Base-by-base conservation (phyloP, 768 basidiomycete species). In the Mycena amicta region DNA sequence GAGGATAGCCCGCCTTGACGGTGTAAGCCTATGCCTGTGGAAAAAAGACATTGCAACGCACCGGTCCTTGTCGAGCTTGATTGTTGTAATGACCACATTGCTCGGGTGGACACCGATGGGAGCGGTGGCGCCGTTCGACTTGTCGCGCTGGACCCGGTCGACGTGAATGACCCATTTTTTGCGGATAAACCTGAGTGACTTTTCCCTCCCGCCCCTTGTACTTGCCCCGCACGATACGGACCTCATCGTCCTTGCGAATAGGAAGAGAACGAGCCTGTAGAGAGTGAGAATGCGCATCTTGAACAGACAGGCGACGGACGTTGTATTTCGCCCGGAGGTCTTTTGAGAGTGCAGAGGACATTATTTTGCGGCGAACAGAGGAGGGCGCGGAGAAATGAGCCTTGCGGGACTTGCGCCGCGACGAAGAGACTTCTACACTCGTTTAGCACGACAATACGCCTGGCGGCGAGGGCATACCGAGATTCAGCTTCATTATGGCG, bases 191-290 rank as follows among this genome's bases (percentile, higher is more conserved):
- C 78, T 95, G 90, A 59, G 92, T 93, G 62, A 99, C 88, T 81
- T 98, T 98, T 70, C 96, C 96, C 83, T 99, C 96, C 72, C 95
- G 87, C 52, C 97, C 96, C 84, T 97, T 97, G 86, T 97, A 95
- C 76, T 96, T 95, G 56, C 96, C 96, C 64, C 96, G 86, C 60
- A 98, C 92, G 68, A 99, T 94, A 71, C 90, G 82, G 64, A 98
- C 96, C 79, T 98, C 96, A 75, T 99, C 96, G 68, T 98, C 96
- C 76, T 98, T 98, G 72, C 97, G 91, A 70, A 98, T 86, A 55
- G 97, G 94, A 60, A 98, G 78, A 57, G 95, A 93, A 66, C 95
- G 95, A 66, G 87, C 78, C 94, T 96, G 66, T 4, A 45, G 29
- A 65, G 39, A 61, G 47, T 41, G 52, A 40, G 23, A 40, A 22